Evolutionary conservation across 441 rosid species (phyloP), one percentile per base, ranked within the genome.

Genomic region (Jatropha multifida): DNA sequence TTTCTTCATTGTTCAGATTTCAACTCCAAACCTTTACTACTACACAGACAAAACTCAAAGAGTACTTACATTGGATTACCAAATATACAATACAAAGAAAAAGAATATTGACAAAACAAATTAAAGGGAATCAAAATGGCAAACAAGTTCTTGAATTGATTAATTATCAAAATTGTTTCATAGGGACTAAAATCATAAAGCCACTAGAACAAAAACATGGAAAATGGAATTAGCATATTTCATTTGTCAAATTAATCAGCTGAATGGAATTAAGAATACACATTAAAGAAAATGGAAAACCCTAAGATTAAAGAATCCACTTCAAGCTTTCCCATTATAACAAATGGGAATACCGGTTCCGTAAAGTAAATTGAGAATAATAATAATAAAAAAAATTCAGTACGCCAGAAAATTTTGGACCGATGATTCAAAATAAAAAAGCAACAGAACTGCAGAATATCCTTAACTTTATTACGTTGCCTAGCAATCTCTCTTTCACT

Each of bases 381-480:
- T 10, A 61, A 20, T 32, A 49, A 51, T 51, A 0, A 51, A 61
- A 7, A 20, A 61, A 41, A 23, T 12, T 13, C 38, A 72, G n/a
- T 23, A 20, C 11, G 4, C 7, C 37, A 67, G 27, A 65, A 55
- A 42, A 4, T 0, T 20, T 13, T 27, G 23, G 71, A 49, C 40
- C 41, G 66, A 4, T 41, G 55, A 41, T 58, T 60, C 40, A 71
- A 20, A 41, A 49, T 26, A 23, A 40, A 61, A 59, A 42, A 69
- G 44, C 26, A 46, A 63, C 18, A 79, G 42, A 73, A 55, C n/a
- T 7, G 42, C 41, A 71, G 77, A 79, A 78, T 74, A 82, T 77
- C 74, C 87, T 59, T 41, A 67, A 48, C 80, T 65, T 46, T 81
- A 77, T 77, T 59, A 40, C 72, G 20, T 66, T 66, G 44, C 68